Evolutionary conservation across 148 eudicot species (phyloP).

Genomic region (Nepenthes gracilis): DNA sequence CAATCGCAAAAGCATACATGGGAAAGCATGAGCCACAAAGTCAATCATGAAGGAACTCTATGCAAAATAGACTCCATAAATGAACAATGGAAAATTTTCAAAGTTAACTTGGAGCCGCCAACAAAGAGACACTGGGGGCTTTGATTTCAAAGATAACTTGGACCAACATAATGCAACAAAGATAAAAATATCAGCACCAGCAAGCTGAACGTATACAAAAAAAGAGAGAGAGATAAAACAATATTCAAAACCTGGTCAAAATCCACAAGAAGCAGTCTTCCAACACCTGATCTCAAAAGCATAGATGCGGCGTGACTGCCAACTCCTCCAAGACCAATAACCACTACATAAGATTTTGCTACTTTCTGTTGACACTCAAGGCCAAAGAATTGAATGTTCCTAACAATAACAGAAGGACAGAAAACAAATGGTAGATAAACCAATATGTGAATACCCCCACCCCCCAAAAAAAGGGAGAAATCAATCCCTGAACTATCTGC

Average conservation of each 20-base stretch:
- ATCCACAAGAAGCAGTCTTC: constrained; percentile 86
- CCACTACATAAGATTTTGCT: constrained; percentile 71
- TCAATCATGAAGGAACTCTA: too few relatives aligned
- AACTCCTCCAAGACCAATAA: constrained; percentile 98
- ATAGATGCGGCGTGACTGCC: constrained; percentile 99
- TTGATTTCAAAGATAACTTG: too few relatives aligned
- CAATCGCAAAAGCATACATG: too few relatives aligned
- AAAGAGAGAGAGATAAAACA: not conserved
- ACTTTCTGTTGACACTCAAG: constrained; percentile 68
- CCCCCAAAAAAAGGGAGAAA: too few relatives aligned
- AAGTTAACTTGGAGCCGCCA: too few relatives aligned
- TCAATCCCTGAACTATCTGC: not conserved
- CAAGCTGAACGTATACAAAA: too few relatives aligned
- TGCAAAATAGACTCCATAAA: too few relatives aligned
- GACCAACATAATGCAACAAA: too few relatives aligned
- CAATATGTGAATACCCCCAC: not conserved
- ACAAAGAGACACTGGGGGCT: too few relatives aligned
- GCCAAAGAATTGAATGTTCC: constrained; percentile 97
- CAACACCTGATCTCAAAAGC: constrained; percentile 96
- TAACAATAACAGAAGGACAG: constrained; percentile 11
- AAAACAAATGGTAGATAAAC: constrained; percentile 2
- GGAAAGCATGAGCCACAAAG: too few relatives aligned
- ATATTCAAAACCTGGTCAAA: constrained; percentile 76
- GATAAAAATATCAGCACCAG: too few relatives aligned
- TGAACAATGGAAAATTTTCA: too few relatives aligned